These are phyloP conservation scores for Theileria sp. DNA, from an alignment of 169 alveolate species.

Conservation along the genomic window DNA sequence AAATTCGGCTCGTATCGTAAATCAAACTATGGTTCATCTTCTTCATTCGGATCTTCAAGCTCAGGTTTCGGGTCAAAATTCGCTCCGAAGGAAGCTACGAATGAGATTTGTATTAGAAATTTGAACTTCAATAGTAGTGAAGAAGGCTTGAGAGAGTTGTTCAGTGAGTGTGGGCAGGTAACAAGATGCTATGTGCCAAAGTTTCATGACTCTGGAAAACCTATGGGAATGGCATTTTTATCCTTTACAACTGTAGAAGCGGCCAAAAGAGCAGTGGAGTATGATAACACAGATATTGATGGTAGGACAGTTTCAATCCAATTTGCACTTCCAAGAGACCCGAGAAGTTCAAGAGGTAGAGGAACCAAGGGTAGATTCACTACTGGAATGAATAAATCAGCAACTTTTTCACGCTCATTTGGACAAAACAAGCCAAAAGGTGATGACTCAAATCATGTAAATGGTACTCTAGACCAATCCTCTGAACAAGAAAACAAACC, in stretches of 20 bases:
- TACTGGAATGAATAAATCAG: constrained; percentile 61
- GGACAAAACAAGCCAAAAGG: constrained; percentile 39
- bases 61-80: neutral
- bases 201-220: constrained; percentile 77
- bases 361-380: constrained; percentile 76
- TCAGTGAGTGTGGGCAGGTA: constrained; percentile 77
- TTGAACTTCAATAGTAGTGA: constrained; percentile 74
- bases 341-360: constrained; percentile 75
- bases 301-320: constrained; percentile 79
- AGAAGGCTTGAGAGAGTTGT: constrained; percentile 73
- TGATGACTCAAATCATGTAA: constrained; percentile 23
- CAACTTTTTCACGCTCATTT: constrained; percentile 60
- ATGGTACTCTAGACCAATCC: constrained; percentile 11
- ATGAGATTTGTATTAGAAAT: constrained; percentile 68
- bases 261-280: constrained; percentile 78
- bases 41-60: constrained; percentile 4
- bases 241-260: constrained; percentile 72
- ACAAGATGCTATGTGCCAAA: constrained; percentile 69
- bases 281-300: constrained; percentile 76
- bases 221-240: constrained; percentile 73
- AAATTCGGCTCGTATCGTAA: neutral
- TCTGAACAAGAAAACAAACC: constrained; percentile 50
- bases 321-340: constrained; percentile 73
- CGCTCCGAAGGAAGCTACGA: constrained; percentile 11
- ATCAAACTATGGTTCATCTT: neutral